phyloP scores from a whole-genome alignment of 768 basidiomycete genomes.

The Termitomyces sp. region DNA sequence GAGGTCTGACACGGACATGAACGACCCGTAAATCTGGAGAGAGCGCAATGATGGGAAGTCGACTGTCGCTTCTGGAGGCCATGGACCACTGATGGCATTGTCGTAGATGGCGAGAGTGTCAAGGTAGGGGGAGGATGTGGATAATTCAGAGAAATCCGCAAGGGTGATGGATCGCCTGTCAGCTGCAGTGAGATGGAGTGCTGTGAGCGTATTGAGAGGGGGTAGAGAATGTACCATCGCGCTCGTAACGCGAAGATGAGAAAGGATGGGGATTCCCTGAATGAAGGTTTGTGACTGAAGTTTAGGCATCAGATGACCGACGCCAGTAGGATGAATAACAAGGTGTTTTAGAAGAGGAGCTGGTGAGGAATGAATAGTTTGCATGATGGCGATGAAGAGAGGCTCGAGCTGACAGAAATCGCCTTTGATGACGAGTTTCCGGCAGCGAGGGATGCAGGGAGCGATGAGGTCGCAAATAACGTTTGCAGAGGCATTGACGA shows the following conservation, averaged over 20 bases:
- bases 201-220: constrained; percentile 9
- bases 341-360: constrained; percentile 14
- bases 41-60: constrained; percentile 16
- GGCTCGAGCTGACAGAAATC: constrained; percentile 17
- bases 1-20: constrained; percentile 20
- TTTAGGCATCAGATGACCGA: constrained; percentile 2
- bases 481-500: constrained; percentile 13
- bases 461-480: constrained; percentile 11
- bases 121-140: constrained; percentile 10
- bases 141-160: constrained; percentile 9
- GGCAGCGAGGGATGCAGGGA: constrained; percentile 15
- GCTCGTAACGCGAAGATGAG: constrained; percentile 14
- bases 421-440: constrained; percentile 16
- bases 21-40: constrained; percentile 18
- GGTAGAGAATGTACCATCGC: constrained; percentile 14
- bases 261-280: constrained; percentile 12
- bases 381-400: constrained; percentile 13
- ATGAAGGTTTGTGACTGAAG: neutral
- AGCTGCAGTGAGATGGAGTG: constrained; percentile 16
- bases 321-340: constrained; percentile 8
- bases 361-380: constrained; percentile 3
- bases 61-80: constrained; percentile 14
- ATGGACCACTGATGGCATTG: constrained; percentile 17
- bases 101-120: constrained; percentile 17
- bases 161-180: constrained; percentile 8